Percentiles rank a stretch among this genome's conserved stretches.
These are phyloP conservation scores for Pseudocercospora ulei DNA, from an alignment of 2,329 filamentous ascomycete genomes.

Conservation along the genomic window DNA sequence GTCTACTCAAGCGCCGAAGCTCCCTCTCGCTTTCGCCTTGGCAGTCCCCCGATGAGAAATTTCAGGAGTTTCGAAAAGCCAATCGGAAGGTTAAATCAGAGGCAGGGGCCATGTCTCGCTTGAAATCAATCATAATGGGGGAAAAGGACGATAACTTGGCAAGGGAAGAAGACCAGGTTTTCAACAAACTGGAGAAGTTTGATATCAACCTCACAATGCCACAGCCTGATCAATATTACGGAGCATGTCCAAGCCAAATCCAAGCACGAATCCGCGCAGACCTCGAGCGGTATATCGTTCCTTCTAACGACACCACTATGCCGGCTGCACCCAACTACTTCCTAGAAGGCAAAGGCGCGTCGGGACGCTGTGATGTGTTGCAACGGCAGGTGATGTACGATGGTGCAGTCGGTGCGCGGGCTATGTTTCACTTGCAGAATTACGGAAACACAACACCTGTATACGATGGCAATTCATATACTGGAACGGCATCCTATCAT, in stretches of 20 bases:
- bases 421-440: conserved; percentile 18
- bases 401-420: conserved; percentile 4
- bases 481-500: conserved; percentile 22
- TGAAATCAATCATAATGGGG: conserved; percentile 18
- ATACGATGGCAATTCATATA: conserved; percentile 25
- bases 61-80: conserved; percentile 19
- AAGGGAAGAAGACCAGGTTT: conserved; percentile 1
- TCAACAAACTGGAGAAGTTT: conserved; percentile 20
- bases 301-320: not conserved
- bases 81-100: conserved; percentile 19
- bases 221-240: conserved; percentile 34
- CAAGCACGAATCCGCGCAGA: conserved; percentile 22
- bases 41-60: conserved; percentile 17
- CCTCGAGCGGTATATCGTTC: conserved; percentile 19
- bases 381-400: conserved; percentile 2
- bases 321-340: conserved; percentile 7
- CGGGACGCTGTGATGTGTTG: not conserved
- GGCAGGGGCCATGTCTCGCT: conserved; percentile 16
- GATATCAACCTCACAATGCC: conserved; percentile 30
- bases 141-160: conserved; percentile 9
- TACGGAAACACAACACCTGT: conserved; percentile 17
- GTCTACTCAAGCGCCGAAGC: conserved; percentile 14
- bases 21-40: conserved; percentile 23
- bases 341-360: conserved; percentile 1
- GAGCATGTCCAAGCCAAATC: conserved; percentile 28